Conservation (phyloP, 148 eudicot genomes). For the Oxyria digyna region DNA sequence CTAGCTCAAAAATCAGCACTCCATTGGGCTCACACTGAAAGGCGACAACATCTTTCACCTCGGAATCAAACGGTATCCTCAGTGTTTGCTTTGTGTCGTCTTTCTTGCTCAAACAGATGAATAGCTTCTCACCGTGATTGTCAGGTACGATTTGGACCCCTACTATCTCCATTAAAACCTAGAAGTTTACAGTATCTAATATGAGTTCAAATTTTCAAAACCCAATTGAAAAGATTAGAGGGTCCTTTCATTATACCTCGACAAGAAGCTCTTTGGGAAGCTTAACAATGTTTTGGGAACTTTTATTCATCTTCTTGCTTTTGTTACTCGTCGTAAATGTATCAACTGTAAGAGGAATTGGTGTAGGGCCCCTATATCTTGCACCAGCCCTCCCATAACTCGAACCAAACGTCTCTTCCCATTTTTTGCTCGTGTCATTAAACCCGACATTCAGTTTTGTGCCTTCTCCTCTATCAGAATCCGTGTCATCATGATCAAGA, state of each 20-base stretch:
- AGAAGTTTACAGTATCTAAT: background rate
- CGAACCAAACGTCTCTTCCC: constrained; percentile 12
- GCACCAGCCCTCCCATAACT: constrained; percentile 18
- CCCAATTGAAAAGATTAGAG: no score
- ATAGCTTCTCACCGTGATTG: background rate
- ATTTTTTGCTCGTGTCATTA: constrained; percentile 8
- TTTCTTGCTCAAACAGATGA: constrained; percentile 8
- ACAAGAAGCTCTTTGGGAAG: constrained; percentile 9
- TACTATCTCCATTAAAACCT: constrained; percentile 16
- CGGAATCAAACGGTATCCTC: constrained; percentile 7
- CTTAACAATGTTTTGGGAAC: background rate
- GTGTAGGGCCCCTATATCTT: constrained; percentile 7
- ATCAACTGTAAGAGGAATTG: background rate
- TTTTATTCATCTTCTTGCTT: background rate
- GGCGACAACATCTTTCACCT: constrained; percentile 7
- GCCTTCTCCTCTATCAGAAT: constrained; percentile 59
- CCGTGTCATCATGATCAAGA: constrained; percentile 64
- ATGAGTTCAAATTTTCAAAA: no score
- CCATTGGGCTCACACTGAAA: constrained; percentile 14
- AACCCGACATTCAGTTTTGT: constrained; percentile 44
- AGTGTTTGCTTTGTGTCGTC: background rate
- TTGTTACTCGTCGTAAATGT: background rate
- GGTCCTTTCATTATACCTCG: constrained; percentile 3
- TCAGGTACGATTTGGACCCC: constrained; percentile 1
- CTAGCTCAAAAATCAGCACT: constrained; percentile 9